phyloP scores from a whole-genome alignment of 1,139 yeast species.

The Kodamaea ohmeri region DNA sequence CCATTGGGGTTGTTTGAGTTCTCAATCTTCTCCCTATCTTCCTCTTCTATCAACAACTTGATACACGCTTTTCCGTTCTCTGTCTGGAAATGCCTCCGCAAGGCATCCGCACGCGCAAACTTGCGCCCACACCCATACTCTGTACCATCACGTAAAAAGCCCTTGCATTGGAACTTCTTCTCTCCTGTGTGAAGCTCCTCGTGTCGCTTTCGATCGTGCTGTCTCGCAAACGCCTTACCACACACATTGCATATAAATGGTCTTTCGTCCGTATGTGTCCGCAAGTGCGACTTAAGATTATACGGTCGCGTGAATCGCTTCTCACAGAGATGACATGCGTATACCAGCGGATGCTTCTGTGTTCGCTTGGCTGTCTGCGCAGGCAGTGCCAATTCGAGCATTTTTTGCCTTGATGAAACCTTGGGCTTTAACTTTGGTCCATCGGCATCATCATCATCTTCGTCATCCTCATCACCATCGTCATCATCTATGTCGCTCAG shows the following conservation, averaged over 20 bases:
- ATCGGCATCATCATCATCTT: slow-evolving; percentile 14
- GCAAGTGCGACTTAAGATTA: slow-evolving; percentile 82
- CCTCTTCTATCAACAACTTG: slow-evolving; percentile 69
- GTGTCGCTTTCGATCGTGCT: slow-evolving; percentile 91
- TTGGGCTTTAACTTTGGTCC: slow-evolving; percentile 10
- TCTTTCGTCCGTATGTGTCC: slow-evolving; percentile 93
- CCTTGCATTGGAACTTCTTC: slow-evolving; percentile 82
- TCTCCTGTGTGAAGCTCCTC: slow-evolving; percentile 92
- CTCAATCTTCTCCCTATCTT: slow-evolving; percentile 33
- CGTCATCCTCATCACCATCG: slow-evolving; percentile 14
- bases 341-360: slow-evolving; percentile 76
- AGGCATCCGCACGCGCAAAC: slow-evolving; percentile 94
- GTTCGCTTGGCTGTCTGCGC: slow-evolving; percentile 50
- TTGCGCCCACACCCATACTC: slow-evolving; percentile 91
- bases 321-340: slow-evolving; percentile 81
- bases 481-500: slow-evolving; percentile 12
- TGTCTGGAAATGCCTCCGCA: slow-evolving; percentile 90
- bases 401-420: slow-evolving; percentile 49
- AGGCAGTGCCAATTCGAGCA: slow-evolving; percentile 61
- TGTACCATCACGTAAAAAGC: slow-evolving; percentile 59
- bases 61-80: slow-evolving; percentile 90
- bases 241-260: slow-evolving; percentile 86
- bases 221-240: slow-evolving; percentile 93
- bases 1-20: slow-evolving; percentile 12
- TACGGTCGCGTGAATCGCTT: slow-evolving; percentile 89